Evolutionary conservation across 2,329 filamentous ascomycete genomes (phyloP).

Genomic region (Coniella vitis): DNA sequence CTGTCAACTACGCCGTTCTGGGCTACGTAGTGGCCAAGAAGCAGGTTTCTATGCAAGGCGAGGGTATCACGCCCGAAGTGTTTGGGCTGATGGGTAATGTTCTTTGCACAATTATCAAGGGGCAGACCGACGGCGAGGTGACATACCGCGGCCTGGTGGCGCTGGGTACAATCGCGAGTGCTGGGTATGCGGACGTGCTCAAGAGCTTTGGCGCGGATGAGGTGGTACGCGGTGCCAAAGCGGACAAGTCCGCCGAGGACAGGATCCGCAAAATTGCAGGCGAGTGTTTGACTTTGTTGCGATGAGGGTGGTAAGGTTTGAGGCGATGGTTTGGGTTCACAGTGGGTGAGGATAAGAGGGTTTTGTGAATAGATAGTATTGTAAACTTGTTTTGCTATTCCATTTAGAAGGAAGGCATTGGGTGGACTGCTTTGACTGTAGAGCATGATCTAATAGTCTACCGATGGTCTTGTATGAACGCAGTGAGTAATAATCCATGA

Average conservation of each 20-base stretch:
- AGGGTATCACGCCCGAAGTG: constrained; percentile 34
- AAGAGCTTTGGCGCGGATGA: constrained; percentile 34
- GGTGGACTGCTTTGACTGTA: too few relatives aligned
- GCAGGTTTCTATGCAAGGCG: constrained; percentile 29
- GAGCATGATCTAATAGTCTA: too few relatives aligned
- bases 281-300: constrained; percentile 37
- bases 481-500: too few relatives aligned
- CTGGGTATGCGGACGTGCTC: constrained; percentile 42
- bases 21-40: constrained; percentile 42
- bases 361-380: too few relatives aligned
- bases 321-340: constrained; percentile 1
- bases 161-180: constrained; percentile 66
- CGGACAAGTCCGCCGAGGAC: constrained; percentile 37
- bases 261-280: constrained; percentile 40
- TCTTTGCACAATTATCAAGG: constrained; percentile 55
- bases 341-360: background rate
- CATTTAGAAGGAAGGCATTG: too few relatives aligned
- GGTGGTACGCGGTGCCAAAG: constrained; percentile 34
- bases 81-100: constrained; percentile 42
- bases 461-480: too few relatives aligned
- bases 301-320: constrained; percentile 26
- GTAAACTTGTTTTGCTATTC: too few relatives aligned
- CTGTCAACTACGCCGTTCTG: constrained; percentile 79
- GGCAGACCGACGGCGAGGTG: constrained; percentile 71
- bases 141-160: constrained; percentile 78